Base-by-base conservation (phyloP, 371 early-diverging fungal species). In the Blakeslea trispora region DNA sequence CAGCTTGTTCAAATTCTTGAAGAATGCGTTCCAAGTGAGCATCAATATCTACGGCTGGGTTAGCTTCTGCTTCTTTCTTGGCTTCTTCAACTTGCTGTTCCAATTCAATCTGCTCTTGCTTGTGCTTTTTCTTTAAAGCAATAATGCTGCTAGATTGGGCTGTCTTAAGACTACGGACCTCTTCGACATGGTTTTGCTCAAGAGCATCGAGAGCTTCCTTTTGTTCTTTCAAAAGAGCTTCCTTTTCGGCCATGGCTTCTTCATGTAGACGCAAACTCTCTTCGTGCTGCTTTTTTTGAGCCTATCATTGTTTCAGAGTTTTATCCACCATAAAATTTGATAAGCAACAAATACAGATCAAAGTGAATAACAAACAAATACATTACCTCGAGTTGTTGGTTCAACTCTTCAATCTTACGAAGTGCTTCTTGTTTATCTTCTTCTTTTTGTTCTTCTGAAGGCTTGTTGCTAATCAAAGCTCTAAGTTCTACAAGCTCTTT, bases 1-100 rank as follows among this genome's bases (percentile, higher is more conserved):
- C 72, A 17, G 70, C 69, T 43, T 70, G 67, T 31, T 79, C 79
- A 53, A 94, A 86, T 68, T 92, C 92, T 19, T 86, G 84, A 50
- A 94, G 79, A 44, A 94, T 73, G 14, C 90, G 87, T 28, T 88
- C 88, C 5, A 94, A 58, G 57, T 93, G 92, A 17, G 77, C 85
- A 68, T 92, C 89, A 50, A 93, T 65, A 21, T 81, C 80, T 14
- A 49, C 39, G 37, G 60, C 55, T 5, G 68, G 59, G 19, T 59
- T 63, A 4, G 50, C 48, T 47, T 59, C 51, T 21, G 65, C 60
- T 19, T 62, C 63, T 17, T 53, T 52, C 34, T 73, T 68, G 7
- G 67, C 68, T 34, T 72, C 66, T n/a, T 60, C 52, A 17, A 75
- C 44, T 21, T 70, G 66, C 4, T 62, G 32, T 35, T 73, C 70